These are phyloP conservation scores for Amanita brunnescens DNA, from an alignment of 768 basidiomycete genomes.

Conservation along the genomic window DNA sequence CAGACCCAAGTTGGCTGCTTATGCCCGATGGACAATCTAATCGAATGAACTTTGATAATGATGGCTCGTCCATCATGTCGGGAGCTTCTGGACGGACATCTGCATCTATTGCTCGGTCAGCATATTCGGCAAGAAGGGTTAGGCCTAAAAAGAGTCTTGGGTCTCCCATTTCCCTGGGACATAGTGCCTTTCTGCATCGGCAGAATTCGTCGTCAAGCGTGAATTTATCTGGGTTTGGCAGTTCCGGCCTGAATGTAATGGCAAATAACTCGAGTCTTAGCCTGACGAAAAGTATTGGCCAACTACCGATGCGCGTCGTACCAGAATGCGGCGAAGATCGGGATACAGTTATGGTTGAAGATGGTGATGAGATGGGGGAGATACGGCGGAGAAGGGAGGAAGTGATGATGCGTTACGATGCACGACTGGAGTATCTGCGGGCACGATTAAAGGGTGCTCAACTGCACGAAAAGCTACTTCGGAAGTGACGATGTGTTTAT, in stretches of 20 bases:
- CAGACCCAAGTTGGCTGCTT: conserved; percentile 27
- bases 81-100: conserved; percentile 42
- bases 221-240: conserved; percentile 30
- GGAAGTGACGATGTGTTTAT: conserved; percentile 31
- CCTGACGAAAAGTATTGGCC: conserved; percentile 39
- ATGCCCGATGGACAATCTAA: conserved; percentile 28
- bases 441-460: conserved; percentile 80
- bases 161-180: conserved; percentile 15
- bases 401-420: conserved; percentile 64
- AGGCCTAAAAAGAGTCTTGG: conserved; percentile 26
- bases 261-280: conserved; percentile 37
- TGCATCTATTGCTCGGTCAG: conserved; percentile 37
- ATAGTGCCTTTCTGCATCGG: conserved; percentile 30
- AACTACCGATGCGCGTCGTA: conserved; percentile 43
- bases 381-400: conserved; percentile 63
- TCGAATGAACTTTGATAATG: conserved; percentile 35
- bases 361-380: conserved; percentile 56
- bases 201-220: conserved; percentile 58
- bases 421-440: conserved; percentile 69
- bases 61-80: conserved; percentile 45
- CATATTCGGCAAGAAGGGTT: conserved; percentile 28
- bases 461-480: conserved; percentile 72
- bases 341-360: conserved; percentile 21
- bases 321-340: conserved; percentile 35
- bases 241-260: conserved; percentile 23